A percentile compares a stretch with the other conserved stretches of the same genome.
phyloP scores from a whole-genome alignment of 192 early-diverging fungal species.

The Neocallimastix lanati region DNA sequence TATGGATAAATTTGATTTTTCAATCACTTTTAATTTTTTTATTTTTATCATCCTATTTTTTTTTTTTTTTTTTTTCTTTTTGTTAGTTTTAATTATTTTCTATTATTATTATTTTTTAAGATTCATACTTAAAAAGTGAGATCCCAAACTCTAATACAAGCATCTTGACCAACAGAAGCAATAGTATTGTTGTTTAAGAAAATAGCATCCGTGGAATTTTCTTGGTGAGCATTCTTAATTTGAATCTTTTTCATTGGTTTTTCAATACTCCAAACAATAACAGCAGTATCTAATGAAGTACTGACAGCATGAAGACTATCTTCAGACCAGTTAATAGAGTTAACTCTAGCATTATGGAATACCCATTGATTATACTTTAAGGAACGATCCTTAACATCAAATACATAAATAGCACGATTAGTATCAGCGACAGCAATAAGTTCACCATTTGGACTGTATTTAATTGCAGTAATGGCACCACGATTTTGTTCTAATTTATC shows the following conservation, averaged over 20 bases:
- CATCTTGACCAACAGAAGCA: slow-evolving; percentile 65
- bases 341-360: slow-evolving; percentile 75
- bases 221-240: slow-evolving; percentile 67
- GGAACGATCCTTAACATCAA: slow-evolving; percentile 2
- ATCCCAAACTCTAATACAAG: slow-evolving; percentile 54
- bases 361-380: slow-evolving; percentile 56
- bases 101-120: not conserved
- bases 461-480: slow-evolving; percentile 57
- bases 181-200: slow-evolving; percentile 51
- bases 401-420: slow-evolving; percentile 59
- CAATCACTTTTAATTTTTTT: no score
- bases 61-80: not conserved
- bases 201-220: slow-evolving; percentile 48
- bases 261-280: slow-evolving; percentile 76
- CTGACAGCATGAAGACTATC: slow-evolving; percentile 57
- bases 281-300: slow-evolving; percentile 70
- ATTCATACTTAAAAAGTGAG: not conserved
- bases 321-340: slow-evolving; percentile 57
- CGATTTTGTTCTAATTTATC: slow-evolving; percentile 16
- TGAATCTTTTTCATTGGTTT: slow-evolving; percentile 54
- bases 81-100: not conserved
- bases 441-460: slow-evolving; percentile 52
- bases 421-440: slow-evolving; percentile 67
- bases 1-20: no score
- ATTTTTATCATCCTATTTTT: no score